Base-by-base conservation (phyloP, 192 early-diverging fungal genomes). In the Chytriomyces confervae region DNA sequence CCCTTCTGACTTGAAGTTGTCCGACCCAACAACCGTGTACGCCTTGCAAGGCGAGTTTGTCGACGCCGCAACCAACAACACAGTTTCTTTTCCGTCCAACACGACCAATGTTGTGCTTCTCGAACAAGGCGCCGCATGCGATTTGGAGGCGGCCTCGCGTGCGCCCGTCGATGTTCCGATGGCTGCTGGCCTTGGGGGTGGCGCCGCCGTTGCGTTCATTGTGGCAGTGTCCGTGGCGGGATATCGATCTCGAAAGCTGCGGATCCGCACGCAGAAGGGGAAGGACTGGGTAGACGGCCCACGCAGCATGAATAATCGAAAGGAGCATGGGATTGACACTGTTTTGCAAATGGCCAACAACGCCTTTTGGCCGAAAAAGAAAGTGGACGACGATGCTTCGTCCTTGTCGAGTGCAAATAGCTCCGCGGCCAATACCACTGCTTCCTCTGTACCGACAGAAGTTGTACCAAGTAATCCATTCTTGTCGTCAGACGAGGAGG, bases 201-300 rank as follows among this genome's bases (percentile, higher is more conserved):
- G 8, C 23, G 27, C 53, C 23, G 72, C 29, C 23, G n/a, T 74
- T n/a, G 44, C 63, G 1, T 13, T 74, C 9, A 8, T 62, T 27
- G 18, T 63, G 13, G 43, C 63, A 9, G 10, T 45, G 7, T 36
- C 20, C 27, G 24, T 61, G 8, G 48, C 47, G 13, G 29, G 44
- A 5, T 46, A 43, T 43, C 72, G 46, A 18, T 50, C 72, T 11
- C 44, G 48, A 20, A 23, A 23, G 18, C 72, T 63, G 7, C 61
- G 9, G 6, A 45, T 8, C 8, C 57, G 43, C 18, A 51, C 61
- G 11, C 46, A 63, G 2, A 74, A 74, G 72, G 72, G 72, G 61
- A 74, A 74, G 53, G 61, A 43, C 27, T 74, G 72, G 72, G 64
- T 74, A 43, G 72, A 74, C 45, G 72, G 72, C 7, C 72, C 72